A percentile compares a stretch with the other conserved stretches of the same genome.
Conservation (phyloP, 2,329 filamentous ascomycete genomes). For the Ophiognomonia clavigignenti-juglandacearum region DNA sequence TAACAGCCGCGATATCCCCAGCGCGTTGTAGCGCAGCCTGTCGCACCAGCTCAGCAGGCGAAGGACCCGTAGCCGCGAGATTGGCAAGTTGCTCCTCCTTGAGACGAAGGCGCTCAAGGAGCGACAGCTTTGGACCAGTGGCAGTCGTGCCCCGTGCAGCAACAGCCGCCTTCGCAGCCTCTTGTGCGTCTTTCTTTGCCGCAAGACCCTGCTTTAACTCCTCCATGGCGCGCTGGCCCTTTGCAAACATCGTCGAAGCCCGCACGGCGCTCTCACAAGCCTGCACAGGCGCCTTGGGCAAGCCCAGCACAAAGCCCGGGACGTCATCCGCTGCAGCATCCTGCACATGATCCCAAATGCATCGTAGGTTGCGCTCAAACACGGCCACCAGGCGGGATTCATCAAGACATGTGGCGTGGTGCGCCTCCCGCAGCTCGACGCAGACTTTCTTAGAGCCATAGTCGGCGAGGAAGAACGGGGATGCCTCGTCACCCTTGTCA, state of each 20-base stretch:
- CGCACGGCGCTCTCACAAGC: conserved; percentile 46
- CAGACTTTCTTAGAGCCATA: conserved; percentile 53
- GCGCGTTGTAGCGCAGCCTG: conserved; percentile 62
- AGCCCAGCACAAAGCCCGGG: conserved; percentile 47
- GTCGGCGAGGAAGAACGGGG: conserved; percentile 33
- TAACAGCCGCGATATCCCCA: conserved; percentile 61
- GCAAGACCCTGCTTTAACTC: conserved; percentile 62
- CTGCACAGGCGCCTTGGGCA: conserved; percentile 52
- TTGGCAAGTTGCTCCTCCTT: conserved; percentile 57
- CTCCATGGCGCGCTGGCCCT: conserved; percentile 64
- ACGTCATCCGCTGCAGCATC: conserved; percentile 25
- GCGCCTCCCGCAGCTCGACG: conserved; percentile 46
- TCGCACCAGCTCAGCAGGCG: conserved; percentile 53
- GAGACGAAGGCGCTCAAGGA: conserved; percentile 70
- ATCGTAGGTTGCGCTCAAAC: conserved; percentile 49
- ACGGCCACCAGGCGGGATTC: conserved; percentile 48
- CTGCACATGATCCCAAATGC: conserved; percentile 34
- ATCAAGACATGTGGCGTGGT: conserved; percentile 36
- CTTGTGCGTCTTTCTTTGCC: conserved; percentile 44
- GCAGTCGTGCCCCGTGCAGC: conserved; percentile 23
- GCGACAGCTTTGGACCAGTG: conserved; percentile 49
- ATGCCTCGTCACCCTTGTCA: too few species aligned
- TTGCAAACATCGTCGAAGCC: conserved; percentile 53
- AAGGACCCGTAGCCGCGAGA: conserved; percentile 37
- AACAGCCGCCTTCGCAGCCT: conserved; percentile 22